Evolutionary conservation across 1,284 basidiomycete species (phyloP).

Genomic region (Ceratobasidium sp.): DNA sequence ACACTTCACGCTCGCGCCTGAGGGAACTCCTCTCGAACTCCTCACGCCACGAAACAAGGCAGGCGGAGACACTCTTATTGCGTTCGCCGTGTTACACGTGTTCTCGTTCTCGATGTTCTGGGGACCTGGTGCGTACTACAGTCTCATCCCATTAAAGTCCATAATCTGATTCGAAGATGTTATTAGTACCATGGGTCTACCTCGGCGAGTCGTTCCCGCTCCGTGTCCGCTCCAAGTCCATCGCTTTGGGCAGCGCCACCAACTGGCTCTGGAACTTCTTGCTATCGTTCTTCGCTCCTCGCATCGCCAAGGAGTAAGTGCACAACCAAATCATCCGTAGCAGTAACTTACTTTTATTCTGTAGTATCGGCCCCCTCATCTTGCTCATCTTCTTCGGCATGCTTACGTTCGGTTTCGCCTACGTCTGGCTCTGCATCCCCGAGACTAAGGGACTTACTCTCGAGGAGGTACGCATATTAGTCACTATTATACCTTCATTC

Average conservation of each 20-base stretch:
- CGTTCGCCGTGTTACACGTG: constrained; percentile 84
- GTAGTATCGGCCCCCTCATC: constrained; percentile 78
- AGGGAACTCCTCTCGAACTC: constrained; percentile 62
- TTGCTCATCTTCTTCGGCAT: constrained; percentile 82
- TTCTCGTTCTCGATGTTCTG: constrained; percentile 79
- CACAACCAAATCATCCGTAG: constrained; percentile 35
- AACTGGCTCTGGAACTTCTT: constrained; percentile 83
- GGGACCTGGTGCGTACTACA: constrained; percentile 66
- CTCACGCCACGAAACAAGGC: constrained; percentile 69
- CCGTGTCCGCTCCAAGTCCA: constrained; percentile 80
- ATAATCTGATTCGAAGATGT: constrained; percentile 29
- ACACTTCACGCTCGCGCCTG: constrained; percentile 72
- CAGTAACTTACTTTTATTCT: neutral
- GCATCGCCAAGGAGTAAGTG: constrained; percentile 67
- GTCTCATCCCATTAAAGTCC: neutral
- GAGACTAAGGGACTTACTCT: constrained; percentile 81
- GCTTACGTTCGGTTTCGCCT: constrained; percentile 76
- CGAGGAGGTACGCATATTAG: constrained; percentile 69
- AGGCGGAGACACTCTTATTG: constrained; percentile 75
- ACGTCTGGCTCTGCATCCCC: constrained; percentile 79
- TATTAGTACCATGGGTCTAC: constrained; percentile 70
- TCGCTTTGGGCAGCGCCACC: constrained; percentile 76
- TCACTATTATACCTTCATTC: neutral
- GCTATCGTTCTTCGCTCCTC: constrained; percentile 76
- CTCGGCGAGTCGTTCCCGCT: constrained; percentile 77